A percentile compares a stretch with the other conserved stretches of the same genome.
Conservation (phyloP, 805 yeast genomes). For the Metschnikowia similis region DNA sequence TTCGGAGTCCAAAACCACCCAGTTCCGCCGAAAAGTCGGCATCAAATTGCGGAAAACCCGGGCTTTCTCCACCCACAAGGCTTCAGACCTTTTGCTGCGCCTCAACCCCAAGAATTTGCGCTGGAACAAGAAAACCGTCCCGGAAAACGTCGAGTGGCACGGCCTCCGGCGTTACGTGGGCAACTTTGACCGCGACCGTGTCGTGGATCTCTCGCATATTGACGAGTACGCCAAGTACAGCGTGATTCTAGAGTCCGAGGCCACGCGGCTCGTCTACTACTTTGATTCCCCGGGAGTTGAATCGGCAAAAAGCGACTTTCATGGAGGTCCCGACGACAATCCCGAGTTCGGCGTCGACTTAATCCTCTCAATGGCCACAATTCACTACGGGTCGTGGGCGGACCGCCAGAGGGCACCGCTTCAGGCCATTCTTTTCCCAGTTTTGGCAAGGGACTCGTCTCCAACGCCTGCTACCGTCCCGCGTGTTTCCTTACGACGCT, state of each 20-base stretch:
- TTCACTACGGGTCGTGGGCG: slow-evolving; percentile 95
- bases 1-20: background rate
- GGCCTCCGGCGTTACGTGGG: slow-evolving; percentile 72
- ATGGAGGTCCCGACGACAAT: slow-evolving; percentile 2
- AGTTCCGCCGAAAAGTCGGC: background rate
- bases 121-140: background rate
- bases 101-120: background rate
- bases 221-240: slow-evolving; percentile 80
- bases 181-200: slow-evolving; percentile 27
- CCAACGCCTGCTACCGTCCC: slow-evolving; percentile 18
- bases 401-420: slow-evolving; percentile 73
- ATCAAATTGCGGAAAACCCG: background rate
- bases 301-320: slow-evolving; percentile 3
- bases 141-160: slow-evolving; percentile 50
- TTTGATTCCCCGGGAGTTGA: slow-evolving; percentile 66
- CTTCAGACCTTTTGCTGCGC: background rate
- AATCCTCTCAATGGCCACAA: slow-evolving; percentile 53
- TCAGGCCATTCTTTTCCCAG: slow-evolving; percentile 66
- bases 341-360: slow-evolving; percentile 56
- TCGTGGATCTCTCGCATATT: slow-evolving; percentile 33
- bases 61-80: background rate
- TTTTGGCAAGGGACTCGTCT: slow-evolving; percentile 51
- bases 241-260: slow-evolving; percentile 58
- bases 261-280: slow-evolving; percentile 52
- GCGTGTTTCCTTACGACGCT: slow-evolving; percentile 53